Evolutionary conservation across 768 basidiomycete genomes (phyloP), one percentile per base, ranked within the genome.

Genomic region (Glaciozyma antarctica): DNA sequence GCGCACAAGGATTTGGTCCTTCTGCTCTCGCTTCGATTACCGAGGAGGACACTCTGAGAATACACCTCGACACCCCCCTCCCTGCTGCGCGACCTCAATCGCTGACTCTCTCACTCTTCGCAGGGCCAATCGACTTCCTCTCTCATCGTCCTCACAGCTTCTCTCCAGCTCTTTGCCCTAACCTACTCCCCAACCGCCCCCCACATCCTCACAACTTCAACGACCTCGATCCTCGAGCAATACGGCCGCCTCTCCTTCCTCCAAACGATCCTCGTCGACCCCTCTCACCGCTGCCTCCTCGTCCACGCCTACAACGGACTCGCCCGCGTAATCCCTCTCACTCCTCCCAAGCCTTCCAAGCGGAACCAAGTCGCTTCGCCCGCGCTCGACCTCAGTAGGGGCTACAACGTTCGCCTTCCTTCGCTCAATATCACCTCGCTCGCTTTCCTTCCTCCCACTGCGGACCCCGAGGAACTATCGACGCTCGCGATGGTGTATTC

Each of bases 351-450:
- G 45, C 57, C 45, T n/a, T 19, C 60, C 7, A 21, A 43, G 41
- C 19, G 47, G 43, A n/a, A 57, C 21, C 43, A 43, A 26, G 41
- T 5, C 22, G 67, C 62, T 13, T 2, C 53, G 21, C 13, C 58
- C 0, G 13, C 24, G 7, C 28, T 72, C 24, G 72, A 73, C 52
- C 69, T 74, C 21, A 24, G 38, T 0, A n/a, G 51, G 13, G 62
- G 62, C 8, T 73, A 62, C 67, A 70, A 65, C 45, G 54, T 71
- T n/a, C 63, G 72, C 57, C 64, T 88, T 22, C 80, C 82, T 5
- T 86, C 88, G 71, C 75, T 85, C 54, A 88, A 85, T 74, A 76
- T 92, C 10, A 78, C 89, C 34, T 81, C 84, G 8, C 72, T 90
- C 47, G 77, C 82, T 7, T 86, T 90, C 77, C 75, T 90, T 21